These are phyloP conservation scores for Sistotremastrum suecicum DNA, from an alignment of 768 basidiomycete species.

Conservation along the genomic window DNA sequence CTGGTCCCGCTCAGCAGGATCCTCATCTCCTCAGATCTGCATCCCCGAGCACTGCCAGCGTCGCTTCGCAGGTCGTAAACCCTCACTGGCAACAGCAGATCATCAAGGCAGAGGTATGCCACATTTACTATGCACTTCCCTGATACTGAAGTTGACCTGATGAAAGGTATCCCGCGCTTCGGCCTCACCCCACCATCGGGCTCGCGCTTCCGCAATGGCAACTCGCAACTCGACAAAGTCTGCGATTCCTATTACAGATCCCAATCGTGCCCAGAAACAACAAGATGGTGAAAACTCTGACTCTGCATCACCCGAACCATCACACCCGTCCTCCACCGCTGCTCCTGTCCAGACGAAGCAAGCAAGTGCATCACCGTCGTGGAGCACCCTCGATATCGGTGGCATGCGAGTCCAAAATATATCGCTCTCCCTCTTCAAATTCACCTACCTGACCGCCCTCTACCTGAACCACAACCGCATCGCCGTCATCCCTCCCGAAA, in stretches of 20 bases:
- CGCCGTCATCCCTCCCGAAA: constrained; percentile 62
- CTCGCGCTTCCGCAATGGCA: constrained; percentile 89
- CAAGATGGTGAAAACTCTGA: constrained; percentile 14
- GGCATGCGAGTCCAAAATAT: constrained; percentile 89
- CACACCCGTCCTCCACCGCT: constrained; percentile 61
- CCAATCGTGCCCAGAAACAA: constrained; percentile 47
- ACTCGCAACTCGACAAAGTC: constrained; percentile 76
- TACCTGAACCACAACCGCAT: constrained; percentile 95
- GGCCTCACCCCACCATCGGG: constrained; percentile 85
- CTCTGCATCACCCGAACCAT: constrained; percentile 13
- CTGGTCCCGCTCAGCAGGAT: constrained; percentile 46
- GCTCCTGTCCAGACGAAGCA: constrained; percentile 55
- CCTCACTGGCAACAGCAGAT: constrained; percentile 91
- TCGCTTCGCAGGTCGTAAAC: constrained; percentile 48
- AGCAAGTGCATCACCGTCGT: constrained; percentile 57
- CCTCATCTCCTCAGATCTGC: constrained; percentile 43
- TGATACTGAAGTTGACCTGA: background rate
- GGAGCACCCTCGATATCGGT: constrained; percentile 92
- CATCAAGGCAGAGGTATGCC: constrained; percentile 78
- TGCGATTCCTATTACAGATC: constrained; percentile 86
- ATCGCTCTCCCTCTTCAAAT: constrained; percentile 61
- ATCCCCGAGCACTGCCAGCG: constrained; percentile 33
- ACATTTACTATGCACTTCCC: background rate
- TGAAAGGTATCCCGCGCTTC: constrained; percentile 68
- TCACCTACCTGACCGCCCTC: constrained; percentile 86